A percentile compares a stretch with the other conserved stretches of the same genome.
These are phyloP conservation scores for Clarireedia paspali DNA, from an alignment of 2,329 filamentous ascomycete species.

Conservation along the genomic window DNA sequence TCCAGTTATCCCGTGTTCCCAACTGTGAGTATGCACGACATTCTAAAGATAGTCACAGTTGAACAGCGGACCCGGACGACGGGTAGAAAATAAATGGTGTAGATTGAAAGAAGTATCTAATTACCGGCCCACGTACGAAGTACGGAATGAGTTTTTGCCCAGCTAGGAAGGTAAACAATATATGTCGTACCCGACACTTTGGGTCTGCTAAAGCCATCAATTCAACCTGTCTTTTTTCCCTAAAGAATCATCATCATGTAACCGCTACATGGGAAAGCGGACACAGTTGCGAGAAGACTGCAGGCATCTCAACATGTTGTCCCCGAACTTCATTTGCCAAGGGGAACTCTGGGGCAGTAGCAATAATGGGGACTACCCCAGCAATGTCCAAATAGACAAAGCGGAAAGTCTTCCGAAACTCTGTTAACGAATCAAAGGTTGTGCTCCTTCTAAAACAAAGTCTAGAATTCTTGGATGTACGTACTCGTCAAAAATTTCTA, in stretches of 20 bases:
- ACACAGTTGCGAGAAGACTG: too few relatives aligned
- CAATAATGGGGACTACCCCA: background rate
- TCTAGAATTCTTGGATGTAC: background rate
- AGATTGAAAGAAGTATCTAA: background rate
- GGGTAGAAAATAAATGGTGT: slow-evolving; percentile 2
- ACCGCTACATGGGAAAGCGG: too few relatives aligned
- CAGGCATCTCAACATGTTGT: too few relatives aligned
- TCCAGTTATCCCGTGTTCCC: slow-evolving; percentile 2
- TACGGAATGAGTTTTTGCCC: background rate
- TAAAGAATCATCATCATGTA: too few relatives aligned
- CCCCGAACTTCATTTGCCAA: too few relatives aligned
- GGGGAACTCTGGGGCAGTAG: too few relatives aligned
- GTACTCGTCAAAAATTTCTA: slow-evolving; percentile 10
- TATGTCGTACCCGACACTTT: slow-evolving; percentile 8
- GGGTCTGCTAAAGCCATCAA: background rate
- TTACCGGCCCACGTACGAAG: slow-evolving; percentile 3
- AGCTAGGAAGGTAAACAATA: background rate
- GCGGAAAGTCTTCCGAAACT: background rate
- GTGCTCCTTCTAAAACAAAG: background rate
- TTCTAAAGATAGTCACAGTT: slow-evolving; percentile 1
- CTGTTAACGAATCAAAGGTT: too few relatives aligned
- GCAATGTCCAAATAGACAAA: background rate
- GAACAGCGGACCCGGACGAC: background rate
- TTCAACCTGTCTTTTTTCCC: background rate
- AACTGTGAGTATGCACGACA: background rate